Conservation (phyloP, 108 stramenopile species). For the Cyclotella distinguenda region DNA sequence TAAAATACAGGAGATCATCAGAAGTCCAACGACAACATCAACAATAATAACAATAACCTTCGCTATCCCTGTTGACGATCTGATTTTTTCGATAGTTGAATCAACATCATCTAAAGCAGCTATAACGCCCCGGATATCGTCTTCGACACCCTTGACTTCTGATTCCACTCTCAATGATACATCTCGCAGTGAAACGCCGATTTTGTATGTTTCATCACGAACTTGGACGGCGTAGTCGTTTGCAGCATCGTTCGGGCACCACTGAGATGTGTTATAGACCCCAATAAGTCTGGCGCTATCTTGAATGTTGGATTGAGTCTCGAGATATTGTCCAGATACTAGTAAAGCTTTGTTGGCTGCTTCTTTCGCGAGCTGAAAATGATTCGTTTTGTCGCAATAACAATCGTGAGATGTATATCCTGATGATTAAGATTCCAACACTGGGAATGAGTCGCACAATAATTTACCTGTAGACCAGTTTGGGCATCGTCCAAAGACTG, state of each 20-base stretch:
- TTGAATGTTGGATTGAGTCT: conserved; percentile 27
- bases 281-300: conserved; percentile 23
- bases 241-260: conserved; percentile 14
- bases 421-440: neutral
- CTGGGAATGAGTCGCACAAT: neutral
- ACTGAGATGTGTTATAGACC: conserved; percentile 14
- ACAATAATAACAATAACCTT: conserved; percentile 33
- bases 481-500: conserved; percentile 32
- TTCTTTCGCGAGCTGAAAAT: conserved; percentile 8
- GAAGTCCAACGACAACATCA: conserved; percentile 14
- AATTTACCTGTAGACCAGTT: conserved; percentile 21
- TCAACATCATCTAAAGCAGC: conserved; percentile 2
- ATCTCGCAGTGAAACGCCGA: conserved; percentile 20
- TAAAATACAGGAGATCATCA: conserved; percentile 24
- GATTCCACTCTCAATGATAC: conserved; percentile 21
- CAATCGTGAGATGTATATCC: neutral
- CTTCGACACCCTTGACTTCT: conserved; percentile 18
- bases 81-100: conserved; percentile 17
- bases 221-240: conserved; percentile 16
- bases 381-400: too few relatives aligned
- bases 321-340: conserved; percentile 17
- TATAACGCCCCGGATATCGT: conserved; percentile 10
- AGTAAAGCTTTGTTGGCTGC: neutral
- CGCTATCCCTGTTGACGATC: conserved; percentile 19
- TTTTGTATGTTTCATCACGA: conserved; percentile 15